These are phyloP conservation scores for Polytrichum formosum DNA, from an alignment of 225 moss, liverwort and hornwort species.

Conservation along the genomic window DNA sequence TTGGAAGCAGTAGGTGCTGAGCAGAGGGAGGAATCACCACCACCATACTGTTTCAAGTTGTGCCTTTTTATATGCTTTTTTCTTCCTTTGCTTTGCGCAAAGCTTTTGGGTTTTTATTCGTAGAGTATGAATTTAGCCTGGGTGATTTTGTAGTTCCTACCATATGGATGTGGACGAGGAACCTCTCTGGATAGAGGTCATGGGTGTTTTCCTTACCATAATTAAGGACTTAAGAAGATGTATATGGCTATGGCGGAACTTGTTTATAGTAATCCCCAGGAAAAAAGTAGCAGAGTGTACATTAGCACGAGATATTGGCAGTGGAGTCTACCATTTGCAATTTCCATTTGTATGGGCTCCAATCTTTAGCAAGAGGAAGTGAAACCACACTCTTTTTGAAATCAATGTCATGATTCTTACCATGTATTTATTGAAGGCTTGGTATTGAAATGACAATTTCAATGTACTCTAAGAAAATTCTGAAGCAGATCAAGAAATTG, in stretches of 20 bases:
- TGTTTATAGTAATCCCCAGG: slow-evolving; percentile 3
- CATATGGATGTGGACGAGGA: background rate
- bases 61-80: too few relatives aligned
- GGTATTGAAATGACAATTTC: too few relatives aligned
- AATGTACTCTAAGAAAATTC: too few relatives aligned
- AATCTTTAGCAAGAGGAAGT: slow-evolving; percentile 1
- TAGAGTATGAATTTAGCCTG: background rate
- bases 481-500: too few relatives aligned
- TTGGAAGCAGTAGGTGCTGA: slow-evolving; percentile 9
- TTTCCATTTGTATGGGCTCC: slow-evolving; percentile 5
- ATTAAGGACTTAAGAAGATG: background rate
- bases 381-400: background rate
- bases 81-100: background rate
- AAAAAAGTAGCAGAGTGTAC: slow-evolving; percentile 11
- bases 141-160: background rate
- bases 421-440: too few relatives aligned
- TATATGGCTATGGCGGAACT: background rate
- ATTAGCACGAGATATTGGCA: slow-evolving; percentile 5
- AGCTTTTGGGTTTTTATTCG: background rate
- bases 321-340: background rate
- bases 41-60: too few relatives aligned
- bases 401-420: background rate
- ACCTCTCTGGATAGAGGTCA: background rate
- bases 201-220: too few relatives aligned
- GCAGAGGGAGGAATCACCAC: background rate